phyloP scores from a whole-genome alignment of 1,284 basidiomycete species.

The Pseudozyma sp. region DNA sequence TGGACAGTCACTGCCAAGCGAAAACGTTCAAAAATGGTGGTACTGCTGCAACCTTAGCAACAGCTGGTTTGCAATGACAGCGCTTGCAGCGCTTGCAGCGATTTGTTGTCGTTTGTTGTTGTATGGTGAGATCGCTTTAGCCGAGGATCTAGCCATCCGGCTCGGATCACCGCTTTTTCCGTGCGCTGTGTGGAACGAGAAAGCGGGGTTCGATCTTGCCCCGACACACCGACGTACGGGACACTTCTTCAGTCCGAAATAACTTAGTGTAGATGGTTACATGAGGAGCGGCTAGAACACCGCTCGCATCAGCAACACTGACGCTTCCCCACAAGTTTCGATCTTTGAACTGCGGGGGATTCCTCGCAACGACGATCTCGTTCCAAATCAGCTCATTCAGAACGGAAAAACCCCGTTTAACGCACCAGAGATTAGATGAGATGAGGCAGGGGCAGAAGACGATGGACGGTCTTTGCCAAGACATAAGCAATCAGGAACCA shows the following conservation, averaged over 20 bases:
- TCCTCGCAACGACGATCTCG: not conserved
- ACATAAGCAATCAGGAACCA: slow-evolving; percentile 5
- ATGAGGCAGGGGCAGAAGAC: not conserved
- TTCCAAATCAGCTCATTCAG: not conserved
- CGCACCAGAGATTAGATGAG: not conserved
- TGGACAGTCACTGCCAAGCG: too few species aligned
- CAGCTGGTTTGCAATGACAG: not conserved
- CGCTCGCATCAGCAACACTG: too few species aligned
- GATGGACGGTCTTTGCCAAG: slow-evolving; percentile 10
- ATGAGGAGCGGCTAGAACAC: too few species aligned
- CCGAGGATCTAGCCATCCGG: not conserved
- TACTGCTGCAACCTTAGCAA: not conserved
- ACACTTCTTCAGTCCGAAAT: too few species aligned
- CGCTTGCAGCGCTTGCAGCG: too few species aligned
- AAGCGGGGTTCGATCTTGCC: too few species aligned
- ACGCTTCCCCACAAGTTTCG: too few species aligned
- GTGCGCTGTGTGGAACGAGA: too few species aligned
- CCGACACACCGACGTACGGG: too few species aligned
- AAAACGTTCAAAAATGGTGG: too few species aligned
- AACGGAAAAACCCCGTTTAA: not conserved
- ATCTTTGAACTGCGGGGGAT: not conserved
- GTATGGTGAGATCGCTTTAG: not conserved
- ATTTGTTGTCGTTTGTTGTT: not conserved
- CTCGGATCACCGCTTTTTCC: too few species aligned
- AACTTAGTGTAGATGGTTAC: too few species aligned